Evolutionary conservation across 768 basidiomycete species (phyloP), one percentile per base, ranked within the genome.

Genomic region (Suillus luteus): DNA sequence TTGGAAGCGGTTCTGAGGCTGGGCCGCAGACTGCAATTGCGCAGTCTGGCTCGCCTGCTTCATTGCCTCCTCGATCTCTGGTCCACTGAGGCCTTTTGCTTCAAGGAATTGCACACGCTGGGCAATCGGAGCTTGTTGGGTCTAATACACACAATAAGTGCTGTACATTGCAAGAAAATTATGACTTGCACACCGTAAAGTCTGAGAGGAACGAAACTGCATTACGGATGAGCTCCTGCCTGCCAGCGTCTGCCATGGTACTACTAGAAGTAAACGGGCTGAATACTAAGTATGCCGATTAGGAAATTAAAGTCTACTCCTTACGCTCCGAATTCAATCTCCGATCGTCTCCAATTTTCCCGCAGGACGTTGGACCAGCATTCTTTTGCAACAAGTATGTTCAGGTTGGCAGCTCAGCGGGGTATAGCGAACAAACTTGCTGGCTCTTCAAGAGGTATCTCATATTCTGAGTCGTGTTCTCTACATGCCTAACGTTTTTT

Each of bases 91-190:
- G 2, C 97, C 97, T 75, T 99, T 98, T 7, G 93, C 90, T 70
- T 97, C 91, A n/a, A 99, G 85, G 79, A 99, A 99, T 66, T 93
- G 90, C 54, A 99, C 84, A 59, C 92, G 87, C 73, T 96, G 93
- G 1, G 91, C 82, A 35, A 96, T 77, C 1, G 94, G 82, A 3
- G 95, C 92, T 41, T 87, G 80, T 71, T 90, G 88, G 0, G 90
- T 83, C 94, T 96, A 68, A 48, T 19, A 57, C 2, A 17, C 59
- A 31, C 33, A 59, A 66, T 67, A 64, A 70, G 62, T 60, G 22
- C 19, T 62, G 2, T 11, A 4, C 27, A 41, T 3, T 8, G 60
- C 6, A n/a, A 46, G 9, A 57, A 5, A 35, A 27, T 12, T 17
- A 11, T 44, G 35, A 51, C 9, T 8, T 11, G 72, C 77, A 59